Evolutionary conservation across 768 basidiomycete genomes (phyloP).

Genomic region (Lactarius tabidus): DNA sequence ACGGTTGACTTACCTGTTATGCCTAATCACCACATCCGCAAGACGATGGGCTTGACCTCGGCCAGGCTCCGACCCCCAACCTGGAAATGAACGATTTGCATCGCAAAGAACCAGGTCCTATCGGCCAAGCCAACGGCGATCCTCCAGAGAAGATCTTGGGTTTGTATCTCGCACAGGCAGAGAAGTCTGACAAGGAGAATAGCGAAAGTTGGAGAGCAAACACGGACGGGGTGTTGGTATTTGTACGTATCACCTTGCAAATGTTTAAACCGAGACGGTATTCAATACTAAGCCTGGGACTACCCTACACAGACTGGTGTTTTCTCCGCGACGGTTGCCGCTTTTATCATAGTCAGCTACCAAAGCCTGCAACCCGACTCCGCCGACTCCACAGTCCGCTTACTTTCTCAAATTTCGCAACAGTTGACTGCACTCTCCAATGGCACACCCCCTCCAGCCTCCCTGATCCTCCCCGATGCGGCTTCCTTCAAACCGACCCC

Average conservation of each 20-base stretch:
- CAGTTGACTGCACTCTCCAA: slow-evolving; percentile 8
- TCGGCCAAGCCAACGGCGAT: not conserved
- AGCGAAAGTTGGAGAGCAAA: not conserved
- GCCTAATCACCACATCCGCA: not conserved
- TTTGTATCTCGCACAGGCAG: slow-evolving; percentile 16
- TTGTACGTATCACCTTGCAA: slow-evolving; percentile 2
- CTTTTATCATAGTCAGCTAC: slow-evolving; percentile 26
- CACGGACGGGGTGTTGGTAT: slow-evolving; percentile 20
- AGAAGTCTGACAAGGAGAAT: not conserved
- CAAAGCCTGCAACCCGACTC: slow-evolving; percentile 20
- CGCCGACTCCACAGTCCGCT: slow-evolving; percentile 2
- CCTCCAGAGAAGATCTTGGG: slow-evolving; percentile 21
- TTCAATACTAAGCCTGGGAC: not conserved
- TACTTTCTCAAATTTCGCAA: slow-evolving; percentile 22
- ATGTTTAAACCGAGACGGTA: not conserved
- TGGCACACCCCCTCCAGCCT: not conserved
- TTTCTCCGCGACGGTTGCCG: slow-evolving; percentile 28
- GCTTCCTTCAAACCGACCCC: slow-evolving; percentile 1
- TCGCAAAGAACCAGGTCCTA: slow-evolving; percentile 1
- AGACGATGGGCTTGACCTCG: not conserved
- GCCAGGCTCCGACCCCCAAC: not conserved
- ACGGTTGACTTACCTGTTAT: not conserved
- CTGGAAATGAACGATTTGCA: not conserved
- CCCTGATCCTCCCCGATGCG: not conserved
- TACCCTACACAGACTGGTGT: slow-evolving; percentile 25